Conservation (phyloP, 441 rosid species). For the Populus trichocarpa region DNA sequence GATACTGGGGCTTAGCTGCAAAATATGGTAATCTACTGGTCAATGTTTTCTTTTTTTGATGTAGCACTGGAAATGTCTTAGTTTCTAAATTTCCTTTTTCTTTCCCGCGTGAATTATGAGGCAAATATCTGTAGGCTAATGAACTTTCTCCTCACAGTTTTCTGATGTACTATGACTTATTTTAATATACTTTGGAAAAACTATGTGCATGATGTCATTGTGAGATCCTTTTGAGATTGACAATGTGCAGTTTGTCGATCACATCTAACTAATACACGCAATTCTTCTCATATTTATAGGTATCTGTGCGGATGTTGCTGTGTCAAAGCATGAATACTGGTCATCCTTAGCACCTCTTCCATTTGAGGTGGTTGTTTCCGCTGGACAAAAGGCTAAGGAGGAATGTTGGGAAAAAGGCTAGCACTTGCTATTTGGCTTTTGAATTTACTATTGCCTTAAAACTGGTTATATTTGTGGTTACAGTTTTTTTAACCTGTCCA, state of each 20-base stretch:
- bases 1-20: conserved; percentile 93
- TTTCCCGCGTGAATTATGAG: conserved; percentile 6
- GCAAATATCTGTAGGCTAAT: not conserved
- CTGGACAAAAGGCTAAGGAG: conserved; percentile 94
- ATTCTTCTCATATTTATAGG: conserved; percentile 41
- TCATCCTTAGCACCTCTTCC: conserved; percentile 98
- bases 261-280: conserved; percentile 24
- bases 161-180: not conserved
- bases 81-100: conserved; percentile 7
- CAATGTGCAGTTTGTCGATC: conserved; percentile 10
- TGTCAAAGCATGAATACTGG: conserved; percentile 79
- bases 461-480: not conserved
- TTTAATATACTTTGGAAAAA: not conserved
- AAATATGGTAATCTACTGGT: conserved; percentile 56
- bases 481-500: not conserved
- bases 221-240: not conserved
- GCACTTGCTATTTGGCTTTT: conserved; percentile 25
- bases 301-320: conserved; percentile 81
- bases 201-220: not conserved
- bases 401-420: conserved; percentile 76
- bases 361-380: conserved; percentile 86
- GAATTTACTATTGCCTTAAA: not conserved
- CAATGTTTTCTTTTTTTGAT: conserved; percentile 5
- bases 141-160: not conserved
- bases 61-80: not conserved